phyloP scores from a whole-genome alignment of 2,329 filamentous ascomycete species.

The Claviceps fusiformis region DNA sequence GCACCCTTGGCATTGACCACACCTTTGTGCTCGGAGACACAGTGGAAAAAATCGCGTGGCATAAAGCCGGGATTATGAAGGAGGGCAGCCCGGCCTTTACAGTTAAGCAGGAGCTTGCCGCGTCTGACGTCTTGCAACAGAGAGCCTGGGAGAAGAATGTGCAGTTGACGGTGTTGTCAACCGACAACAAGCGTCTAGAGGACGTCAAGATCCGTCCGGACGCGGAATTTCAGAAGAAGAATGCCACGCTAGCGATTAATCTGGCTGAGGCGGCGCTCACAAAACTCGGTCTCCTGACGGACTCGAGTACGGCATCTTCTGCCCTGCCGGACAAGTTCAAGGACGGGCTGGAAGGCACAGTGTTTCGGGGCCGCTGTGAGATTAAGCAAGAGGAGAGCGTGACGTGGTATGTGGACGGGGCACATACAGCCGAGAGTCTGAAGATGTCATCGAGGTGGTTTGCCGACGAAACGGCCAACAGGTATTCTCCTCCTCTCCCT shows the following conservation, averaged over 20 bases:
- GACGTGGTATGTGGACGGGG: constrained; percentile 82
- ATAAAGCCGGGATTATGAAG: constrained; percentile 63
- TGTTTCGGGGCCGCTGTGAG: constrained; percentile 69
- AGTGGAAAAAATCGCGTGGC: constrained; percentile 56
- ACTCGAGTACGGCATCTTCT: constrained; percentile 21
- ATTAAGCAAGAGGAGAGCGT: constrained; percentile 41
- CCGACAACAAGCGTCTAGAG: constrained; percentile 31
- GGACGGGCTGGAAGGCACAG: constrained; percentile 59
- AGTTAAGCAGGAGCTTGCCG: constrained; percentile 34
- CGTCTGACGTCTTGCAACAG: constrained; percentile 29
- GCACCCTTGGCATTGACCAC: constrained; percentile 57
- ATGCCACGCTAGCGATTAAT: constrained; percentile 38
- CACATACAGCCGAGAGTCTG: constrained; percentile 85
- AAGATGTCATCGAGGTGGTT: constrained; percentile 76
- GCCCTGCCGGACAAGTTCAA: constrained; percentile 46
- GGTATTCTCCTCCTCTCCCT: constrained; percentile 11
- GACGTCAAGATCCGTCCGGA: constrained; percentile 36
- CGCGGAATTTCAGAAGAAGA: constrained; percentile 45
- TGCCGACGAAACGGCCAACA: constrained; percentile 31
- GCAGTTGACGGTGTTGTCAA: constrained; percentile 28
- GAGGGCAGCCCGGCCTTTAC: constrained; percentile 43
- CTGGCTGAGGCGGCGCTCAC: constrained; percentile 36
- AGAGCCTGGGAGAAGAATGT: constrained; percentile 41
- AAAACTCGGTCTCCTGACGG: constrained; percentile 26
- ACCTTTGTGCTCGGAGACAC: constrained; percentile 48